Evolutionary conservation across 192 early-diverging fungal species (phyloP).

Genomic region (Coemansia aciculifera): DNA sequence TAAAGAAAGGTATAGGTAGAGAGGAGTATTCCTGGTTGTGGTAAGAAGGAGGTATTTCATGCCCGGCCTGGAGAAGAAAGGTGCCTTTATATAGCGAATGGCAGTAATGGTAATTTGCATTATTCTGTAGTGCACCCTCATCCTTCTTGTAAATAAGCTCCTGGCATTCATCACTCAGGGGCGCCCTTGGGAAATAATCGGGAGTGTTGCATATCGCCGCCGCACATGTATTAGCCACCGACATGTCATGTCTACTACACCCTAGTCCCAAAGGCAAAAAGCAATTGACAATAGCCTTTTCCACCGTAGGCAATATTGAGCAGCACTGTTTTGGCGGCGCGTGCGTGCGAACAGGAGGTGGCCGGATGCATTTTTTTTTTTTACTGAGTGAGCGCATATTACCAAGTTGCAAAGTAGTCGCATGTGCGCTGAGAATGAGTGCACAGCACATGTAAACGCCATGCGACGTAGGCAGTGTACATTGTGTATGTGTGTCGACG

Average conservation of each 20-base stretch:
- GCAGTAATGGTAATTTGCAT: neutral
- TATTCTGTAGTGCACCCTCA: neutral
- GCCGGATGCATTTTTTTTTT: neutral
- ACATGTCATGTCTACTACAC: neutral
- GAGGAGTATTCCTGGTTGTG: neutral
- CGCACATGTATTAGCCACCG: neutral
- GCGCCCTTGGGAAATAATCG: slow-evolving; percentile 2
- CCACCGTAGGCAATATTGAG: neutral
- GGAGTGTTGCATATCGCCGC: slow-evolving; percentile 5
- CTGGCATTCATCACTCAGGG: neutral
- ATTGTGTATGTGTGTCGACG: neutral
- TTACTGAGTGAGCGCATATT: neutral
- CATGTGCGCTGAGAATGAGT: neutral
- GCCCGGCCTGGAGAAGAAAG: neutral
- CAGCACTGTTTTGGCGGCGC: slow-evolving; percentile 1
- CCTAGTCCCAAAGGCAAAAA: neutral
- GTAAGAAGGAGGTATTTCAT: neutral
- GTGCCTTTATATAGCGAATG: neutral
- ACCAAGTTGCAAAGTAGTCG: neutral
- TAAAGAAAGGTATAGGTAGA: neutral
- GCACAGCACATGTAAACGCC: neutral
- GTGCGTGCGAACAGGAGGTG: neutral
- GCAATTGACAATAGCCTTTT: neutral
- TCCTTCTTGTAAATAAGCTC: neutral
- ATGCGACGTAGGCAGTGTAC: neutral